Base-by-base conservation (phyloP, 2,329 filamentous ascomycete genomes). In the Aspergillus sp. region DNA sequence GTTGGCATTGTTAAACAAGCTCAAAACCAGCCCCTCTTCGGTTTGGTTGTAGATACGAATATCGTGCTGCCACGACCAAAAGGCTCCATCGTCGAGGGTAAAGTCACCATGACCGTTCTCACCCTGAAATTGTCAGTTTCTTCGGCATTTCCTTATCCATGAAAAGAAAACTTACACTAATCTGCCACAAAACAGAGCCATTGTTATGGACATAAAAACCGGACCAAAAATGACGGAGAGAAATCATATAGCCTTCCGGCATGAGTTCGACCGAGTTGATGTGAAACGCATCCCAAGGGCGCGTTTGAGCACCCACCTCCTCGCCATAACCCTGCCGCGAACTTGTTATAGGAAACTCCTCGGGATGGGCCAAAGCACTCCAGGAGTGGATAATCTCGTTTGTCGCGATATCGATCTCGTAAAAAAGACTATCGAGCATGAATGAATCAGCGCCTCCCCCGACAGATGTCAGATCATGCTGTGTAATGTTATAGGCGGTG, bases 1-100 rank as follows among this genome's bases (percentile, higher is more conserved):
- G 43, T 63, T 59, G 42, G 54, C 55, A 32, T 65, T 62, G 47
- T 64, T 64, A 44, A 64, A 62, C 40, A 62, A 43, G 34, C 50
- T 59, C 12, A 69, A 42, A 7, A 59, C 51, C 39, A 67, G 51
- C 13, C 59, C 57, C 5, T 59, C 57, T 27, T 58, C 53, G 30
- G 66, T 62, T 35, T 61, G 49, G 46, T 64, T 62, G 49, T 58
- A 61, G 38, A 67, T 44, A 31, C 67, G 64, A 8, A 66, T 63
- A 46, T 65, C 55, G 38, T 66, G 62, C 49, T 65, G 62, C 62
- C 62, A 65, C 26, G 60, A 57, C 45, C 57, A 62, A 19, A 39
- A 39, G 29, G 38, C 49, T 29, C 34, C 32, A 29, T 51, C 44
- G 31, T 54, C 55, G 13, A 52, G 49, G 30, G 49, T 39, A 34